phyloP scores from a whole-genome alignment of 441 rosid genomes.

The Arabidopsis lyrata region DNA sequence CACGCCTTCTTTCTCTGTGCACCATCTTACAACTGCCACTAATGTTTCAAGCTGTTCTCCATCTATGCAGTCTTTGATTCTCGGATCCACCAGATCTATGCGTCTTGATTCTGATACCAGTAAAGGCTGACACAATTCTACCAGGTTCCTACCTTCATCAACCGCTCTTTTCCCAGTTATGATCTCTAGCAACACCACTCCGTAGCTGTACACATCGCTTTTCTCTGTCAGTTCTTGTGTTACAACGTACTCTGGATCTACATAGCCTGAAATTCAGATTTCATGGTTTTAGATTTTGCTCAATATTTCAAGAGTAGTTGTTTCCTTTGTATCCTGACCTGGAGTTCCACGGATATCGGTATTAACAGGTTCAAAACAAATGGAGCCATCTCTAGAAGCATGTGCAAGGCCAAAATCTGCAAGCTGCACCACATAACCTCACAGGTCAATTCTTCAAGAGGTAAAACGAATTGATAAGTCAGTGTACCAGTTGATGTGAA shows the following conservation, averaged over 20 bases:
- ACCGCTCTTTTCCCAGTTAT: slow-evolving; percentile 79
- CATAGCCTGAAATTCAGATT: slow-evolving; percentile 70
- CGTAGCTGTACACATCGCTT: slow-evolving; percentile 89
- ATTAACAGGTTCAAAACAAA: slow-evolving; percentile 85
- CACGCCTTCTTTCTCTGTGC: slow-evolving; percentile 84
- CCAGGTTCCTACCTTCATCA: slow-evolving; percentile 77
- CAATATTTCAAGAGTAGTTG: slow-evolving; percentile 7
- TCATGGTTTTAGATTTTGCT: slow-evolving; percentile 18
- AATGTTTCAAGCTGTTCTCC: slow-evolving; percentile 75
- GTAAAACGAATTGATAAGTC: neutral
- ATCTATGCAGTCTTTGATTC: slow-evolving; percentile 64
- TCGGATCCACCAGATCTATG: slow-evolving; percentile 71
- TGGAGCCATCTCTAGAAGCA: slow-evolving; percentile 90
- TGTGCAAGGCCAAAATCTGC: slow-evolving; percentile 98
- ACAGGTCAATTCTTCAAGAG: slow-evolving; percentile 4
- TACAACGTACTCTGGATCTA: slow-evolving; percentile 92
- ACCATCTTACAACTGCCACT: slow-evolving; percentile 76
- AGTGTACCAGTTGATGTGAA: neutral
- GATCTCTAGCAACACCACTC: slow-evolving; percentile 81
- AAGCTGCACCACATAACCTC: slow-evolving; percentile 57
- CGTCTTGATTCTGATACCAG: slow-evolving; percentile 67
- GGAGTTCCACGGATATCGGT: slow-evolving; percentile 95
- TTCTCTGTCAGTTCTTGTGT: slow-evolving; percentile 89
- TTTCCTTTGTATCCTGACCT: slow-evolving; percentile 56
- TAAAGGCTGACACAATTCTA: slow-evolving; percentile 70